These are phyloP conservation scores for Ajuga chamaepitys DNA, from an alignment of 257 asterid species.

Conservation along the genomic window DNA sequence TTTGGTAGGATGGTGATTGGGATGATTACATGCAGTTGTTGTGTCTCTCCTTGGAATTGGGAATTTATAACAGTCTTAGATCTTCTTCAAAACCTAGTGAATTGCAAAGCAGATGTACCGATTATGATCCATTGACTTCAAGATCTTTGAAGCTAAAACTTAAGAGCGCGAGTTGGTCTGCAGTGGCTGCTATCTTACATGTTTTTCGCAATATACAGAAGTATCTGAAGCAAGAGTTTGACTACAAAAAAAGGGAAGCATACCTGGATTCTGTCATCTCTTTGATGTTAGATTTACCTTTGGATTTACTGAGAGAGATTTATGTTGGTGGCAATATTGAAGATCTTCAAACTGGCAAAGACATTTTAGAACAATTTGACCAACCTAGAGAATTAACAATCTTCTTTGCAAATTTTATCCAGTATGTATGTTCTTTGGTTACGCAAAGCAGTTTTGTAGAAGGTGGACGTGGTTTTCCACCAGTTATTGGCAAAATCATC, in stretches of 20 bases:
- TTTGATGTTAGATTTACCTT: slow-evolving; percentile 36
- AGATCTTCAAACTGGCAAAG: slow-evolving; percentile 15
- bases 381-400: slow-evolving; percentile 27
- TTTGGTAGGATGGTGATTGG: slow-evolving; percentile 65
- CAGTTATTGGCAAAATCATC: slow-evolving; percentile 31
- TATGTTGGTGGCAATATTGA: slow-evolving; percentile 15
- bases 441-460: slow-evolving; percentile 25
- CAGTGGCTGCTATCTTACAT: slow-evolving; percentile 41
- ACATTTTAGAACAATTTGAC: slow-evolving; percentile 9
- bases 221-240: slow-evolving; percentile 39
- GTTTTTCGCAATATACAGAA: slow-evolving; percentile 60
- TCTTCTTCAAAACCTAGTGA: slow-evolving; percentile 14
- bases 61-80: slow-evolving; percentile 25
- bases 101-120: slow-evolving; percentile 20
- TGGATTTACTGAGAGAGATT: slow-evolving; percentile 38
- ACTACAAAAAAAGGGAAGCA: slow-evolving; percentile 27
- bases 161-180: slow-evolving; percentile 33
- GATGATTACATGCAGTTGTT: slow-evolving; percentile 43
- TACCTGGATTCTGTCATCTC: slow-evolving; percentile 39
- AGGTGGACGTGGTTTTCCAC: slow-evolving; percentile 22
- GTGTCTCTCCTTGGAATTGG: slow-evolving; percentile 50
- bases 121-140: slow-evolving; percentile 22
- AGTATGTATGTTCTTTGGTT: slow-evolving; percentile 60
- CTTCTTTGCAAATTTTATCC: slow-evolving; percentile 54
- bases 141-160: slow-evolving; percentile 33